Evolutionary conservation across 23 red algal species (phyloP).

Genomic region (Agarophyton chilense): DNA sequence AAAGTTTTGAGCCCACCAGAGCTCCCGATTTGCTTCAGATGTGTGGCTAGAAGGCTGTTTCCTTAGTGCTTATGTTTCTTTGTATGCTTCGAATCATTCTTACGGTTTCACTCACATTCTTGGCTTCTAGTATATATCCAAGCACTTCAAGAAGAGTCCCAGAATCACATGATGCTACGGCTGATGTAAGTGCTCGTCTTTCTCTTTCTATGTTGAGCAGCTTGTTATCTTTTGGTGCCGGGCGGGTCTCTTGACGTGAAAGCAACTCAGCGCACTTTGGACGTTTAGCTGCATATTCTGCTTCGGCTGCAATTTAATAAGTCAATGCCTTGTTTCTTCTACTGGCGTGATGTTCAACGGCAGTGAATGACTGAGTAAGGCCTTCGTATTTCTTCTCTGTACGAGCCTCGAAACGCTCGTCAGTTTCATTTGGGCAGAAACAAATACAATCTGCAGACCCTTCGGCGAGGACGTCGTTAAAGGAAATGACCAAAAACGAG

Average conservation of each 20-base stretch:
- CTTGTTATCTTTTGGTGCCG: slow-evolving; percentile 50
- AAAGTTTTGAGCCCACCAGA: no score
- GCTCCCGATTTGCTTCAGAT: slow-evolving; percentile 54
- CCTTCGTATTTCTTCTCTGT: slow-evolving; percentile 51
- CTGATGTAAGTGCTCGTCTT: slow-evolving; percentile 30
- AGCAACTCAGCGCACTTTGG: no score
- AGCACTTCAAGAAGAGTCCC: no score
- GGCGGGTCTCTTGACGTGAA: slow-evolving; percentile 37
- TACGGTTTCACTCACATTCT: slow-evolving; percentile 45
- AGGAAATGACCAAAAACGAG: slow-evolving; percentile 39
- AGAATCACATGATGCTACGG: slow-evolving; percentile 56
- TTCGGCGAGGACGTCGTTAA: slow-evolving; percentile 30
- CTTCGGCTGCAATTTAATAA: no score
- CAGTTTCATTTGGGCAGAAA: slow-evolving; percentile 26
- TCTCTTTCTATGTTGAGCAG: slow-evolving; percentile 62
- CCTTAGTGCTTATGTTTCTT: slow-evolving; percentile 1
- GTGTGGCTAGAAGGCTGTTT: slow-evolving; percentile 46
- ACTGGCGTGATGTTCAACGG: background rate
- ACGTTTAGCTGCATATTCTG: no score
- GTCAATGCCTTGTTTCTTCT: no score
- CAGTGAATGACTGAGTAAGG: slow-evolving; percentile 9
- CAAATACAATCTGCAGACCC: slow-evolving; percentile 41
- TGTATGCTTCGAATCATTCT: slow-evolving; percentile 48
- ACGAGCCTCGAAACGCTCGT: slow-evolving; percentile 20
- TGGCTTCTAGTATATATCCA: slow-evolving; percentile 16